A percentile compares a stretch with the other conserved stretches of the same genome.
Evolutionary conservation across 345 rosid genomes (phyloP).

Genomic region (Dipteronia dyeriana): DNA sequence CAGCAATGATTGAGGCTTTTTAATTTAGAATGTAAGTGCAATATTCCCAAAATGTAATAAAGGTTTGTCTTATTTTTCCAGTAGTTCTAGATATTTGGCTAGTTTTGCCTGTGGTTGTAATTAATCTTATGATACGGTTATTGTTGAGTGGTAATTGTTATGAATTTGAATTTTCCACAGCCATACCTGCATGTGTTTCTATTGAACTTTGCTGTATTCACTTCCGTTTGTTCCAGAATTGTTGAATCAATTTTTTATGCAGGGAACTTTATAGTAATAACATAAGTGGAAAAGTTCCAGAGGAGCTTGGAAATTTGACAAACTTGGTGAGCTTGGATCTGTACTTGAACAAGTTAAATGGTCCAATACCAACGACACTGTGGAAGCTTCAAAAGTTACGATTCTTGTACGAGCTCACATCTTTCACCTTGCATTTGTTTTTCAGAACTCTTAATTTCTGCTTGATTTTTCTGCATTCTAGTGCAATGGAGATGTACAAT

Average conservation of each 20-base stretch:
- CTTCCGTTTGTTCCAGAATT: not conserved
- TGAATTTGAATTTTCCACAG: not conserved
- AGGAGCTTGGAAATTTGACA: slow-evolving; percentile 79
- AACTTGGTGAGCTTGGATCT: slow-evolving; percentile 95
- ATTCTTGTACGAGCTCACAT: slow-evolving; percentile 58
- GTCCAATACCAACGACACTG: slow-evolving; percentile 61
- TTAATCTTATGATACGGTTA: not conserved
- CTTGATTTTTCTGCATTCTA: not conserved
- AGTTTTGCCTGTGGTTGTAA: not conserved
- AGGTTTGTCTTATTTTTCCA: not conserved
- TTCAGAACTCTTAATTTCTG: slow-evolving; percentile 6
- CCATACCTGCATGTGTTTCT: not conserved
- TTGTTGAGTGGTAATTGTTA: not conserved
- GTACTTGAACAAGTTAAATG: slow-evolving; percentile 65
- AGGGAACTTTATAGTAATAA: slow-evolving; percentile 85
- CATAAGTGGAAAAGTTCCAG: slow-evolving; percentile 69
- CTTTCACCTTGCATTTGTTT: slow-evolving; percentile 13
- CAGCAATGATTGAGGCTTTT: not conserved
- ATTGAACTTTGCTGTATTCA: not conserved
- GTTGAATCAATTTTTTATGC: slow-evolving; percentile 32
- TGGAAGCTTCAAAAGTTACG: slow-evolving; percentile 62
- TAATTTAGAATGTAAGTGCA: not conserved
- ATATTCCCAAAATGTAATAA: not conserved
- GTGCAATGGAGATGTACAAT: not conserved
- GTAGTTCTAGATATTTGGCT: not conserved